Evolutionary conservation across 345 rosid genomes (phyloP), one percentile per base, ranked within the genome.

Genomic region (Eucalyptus paniculata): DNA sequence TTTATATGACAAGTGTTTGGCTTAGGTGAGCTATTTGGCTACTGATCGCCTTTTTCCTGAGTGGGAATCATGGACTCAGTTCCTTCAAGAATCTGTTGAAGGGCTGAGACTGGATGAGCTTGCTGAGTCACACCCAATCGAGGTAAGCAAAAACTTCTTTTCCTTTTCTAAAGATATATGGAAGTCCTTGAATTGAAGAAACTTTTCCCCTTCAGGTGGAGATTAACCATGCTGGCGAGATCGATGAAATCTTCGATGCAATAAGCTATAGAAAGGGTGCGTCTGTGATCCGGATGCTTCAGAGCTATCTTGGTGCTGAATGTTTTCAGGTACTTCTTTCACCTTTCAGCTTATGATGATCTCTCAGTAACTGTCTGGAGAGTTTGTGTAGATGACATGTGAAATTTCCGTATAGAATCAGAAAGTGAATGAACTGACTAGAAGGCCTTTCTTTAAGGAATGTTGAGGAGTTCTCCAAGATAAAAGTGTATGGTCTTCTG

Each of bases 41-140:
- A 91, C 94, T 89, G 99, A 98, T 94, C 90, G 93, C 92, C 92
- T 98, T 92, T 97, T 98, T 92, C 99, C 99, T 45, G 97, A 97
- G 90, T 98, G 99, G 99, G 95, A 97, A 91, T 93, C 96, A 88
- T 98, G 99, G 99, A 98, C 98, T 89, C 99, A 97, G 94, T 98
- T 98, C 95, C 94, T 98, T 91, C 96, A 94, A 87, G 97, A 96
- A 93, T 93, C 92, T 90, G 96, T 97, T n/a, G 94, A 91, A 67
- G 99, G 98, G 90, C 96, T 98, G 86, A 96, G 95, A 92, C 92
- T 98, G 86, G 99, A 98, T 91, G 97, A 98, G 89, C 99, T 98
- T 89, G 96, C 93, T 50, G 99, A 95, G 93, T 98, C 99, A 67
- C 99, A 98, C 93, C 99, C 99, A 12, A 98, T 98, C 88, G 99